Conservation (phyloP, 1,284 basidiomycete genomes). For the Austroboletus niveus region DNA sequence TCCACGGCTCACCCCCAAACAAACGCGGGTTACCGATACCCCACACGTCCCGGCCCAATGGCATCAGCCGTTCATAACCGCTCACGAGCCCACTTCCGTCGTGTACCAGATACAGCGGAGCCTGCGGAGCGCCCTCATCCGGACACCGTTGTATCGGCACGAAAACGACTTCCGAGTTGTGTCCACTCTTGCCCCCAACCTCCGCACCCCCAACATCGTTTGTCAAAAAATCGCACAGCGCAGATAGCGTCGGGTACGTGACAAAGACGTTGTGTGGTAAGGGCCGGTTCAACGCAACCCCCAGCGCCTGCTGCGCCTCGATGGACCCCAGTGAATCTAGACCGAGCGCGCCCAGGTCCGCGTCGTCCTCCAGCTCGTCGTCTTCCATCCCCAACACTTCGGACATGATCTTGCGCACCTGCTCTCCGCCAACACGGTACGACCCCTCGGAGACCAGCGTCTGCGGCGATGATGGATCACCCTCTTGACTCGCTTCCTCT, state of each 20-base stretch:
- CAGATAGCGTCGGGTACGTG: slow-evolving; percentile 18
- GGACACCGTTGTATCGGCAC: slow-evolving; percentile 37
- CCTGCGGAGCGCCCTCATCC: neutral
- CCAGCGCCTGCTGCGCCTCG: slow-evolving; percentile 50
- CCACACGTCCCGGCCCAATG: slow-evolving; percentile 54
- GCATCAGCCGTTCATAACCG: slow-evolving; percentile 48
- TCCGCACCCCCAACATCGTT: neutral
- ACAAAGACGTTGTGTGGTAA: slow-evolving; percentile 43
- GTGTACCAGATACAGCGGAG: slow-evolving; percentile 63
- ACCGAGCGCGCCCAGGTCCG: slow-evolving; percentile 48
- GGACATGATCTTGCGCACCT: slow-evolving; percentile 46
- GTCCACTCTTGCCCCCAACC: neutral
- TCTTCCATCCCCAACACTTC: slow-evolving; percentile 45
- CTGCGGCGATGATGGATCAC: slow-evolving; percentile 34
- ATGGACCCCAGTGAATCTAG: slow-evolving; percentile 65
- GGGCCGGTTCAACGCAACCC: slow-evolving; percentile 37
- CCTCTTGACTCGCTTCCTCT: slow-evolving; percentile 6
- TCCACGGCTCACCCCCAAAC: slow-evolving; percentile 43
- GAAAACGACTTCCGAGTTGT: neutral
- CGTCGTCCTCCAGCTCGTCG: slow-evolving; percentile 39
- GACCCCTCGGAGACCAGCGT: slow-evolving; percentile 32
- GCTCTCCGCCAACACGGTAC: slow-evolving; percentile 15
- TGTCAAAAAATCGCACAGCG: slow-evolving; percentile 14
- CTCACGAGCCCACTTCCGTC: slow-evolving; percentile 65
- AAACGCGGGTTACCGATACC: slow-evolving; percentile 59